These are phyloP conservation scores for Coniochaeta hoffmannii DNA, from an alignment of 2,329 filamentous ascomycete genomes.

Conservation along the genomic window DNA sequence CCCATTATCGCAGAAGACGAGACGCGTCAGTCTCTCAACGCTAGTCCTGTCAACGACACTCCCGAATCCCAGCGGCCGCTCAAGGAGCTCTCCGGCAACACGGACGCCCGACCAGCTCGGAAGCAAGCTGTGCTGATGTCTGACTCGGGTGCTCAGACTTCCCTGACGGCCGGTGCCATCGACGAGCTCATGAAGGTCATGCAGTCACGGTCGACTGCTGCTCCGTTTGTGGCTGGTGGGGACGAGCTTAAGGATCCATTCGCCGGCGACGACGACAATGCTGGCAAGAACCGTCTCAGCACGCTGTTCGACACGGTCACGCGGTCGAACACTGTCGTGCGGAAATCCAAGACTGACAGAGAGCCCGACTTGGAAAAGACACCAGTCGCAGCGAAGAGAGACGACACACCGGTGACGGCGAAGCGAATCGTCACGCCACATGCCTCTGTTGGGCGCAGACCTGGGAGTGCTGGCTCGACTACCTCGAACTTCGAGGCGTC, in stretches of 20 bases:
- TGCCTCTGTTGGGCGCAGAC: slow-evolving; percentile 39
- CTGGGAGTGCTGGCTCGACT: slow-evolving; percentile 59
- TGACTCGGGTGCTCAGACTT: slow-evolving; percentile 75
- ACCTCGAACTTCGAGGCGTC: slow-evolving; percentile 24
- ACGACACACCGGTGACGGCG: background rate
- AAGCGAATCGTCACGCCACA: slow-evolving; percentile 1
- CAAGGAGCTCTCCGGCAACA: slow-evolving; percentile 56
- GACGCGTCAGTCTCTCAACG: slow-evolving; percentile 45
- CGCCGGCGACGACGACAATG: slow-evolving; percentile 5
- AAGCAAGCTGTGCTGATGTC: slow-evolving; percentile 37
- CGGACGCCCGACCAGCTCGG: slow-evolving; percentile 29
- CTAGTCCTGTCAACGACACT: slow-evolving; percentile 32
- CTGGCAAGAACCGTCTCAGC: background rate
- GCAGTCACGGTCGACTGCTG: slow-evolving; percentile 23
- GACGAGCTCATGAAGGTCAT: slow-evolving; percentile 59
- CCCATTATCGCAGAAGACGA: slow-evolving; percentile 58
- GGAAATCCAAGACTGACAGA: background rate
- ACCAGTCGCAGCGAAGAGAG: background rate
- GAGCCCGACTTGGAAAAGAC: background rate
- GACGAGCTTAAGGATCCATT: slow-evolving; percentile 30
- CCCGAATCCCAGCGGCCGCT: slow-evolving; percentile 52
- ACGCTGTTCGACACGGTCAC: background rate
- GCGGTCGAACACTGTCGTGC: background rate
- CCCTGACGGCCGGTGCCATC: slow-evolving; percentile 73
- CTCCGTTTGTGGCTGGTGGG: slow-evolving; percentile 17